Percentiles rank a stretch among this genome's conserved stretches.
Evolutionary conservation across 352 stramenopile genomes (phyloP).

Genomic region (Phytopythium montanum): DNA sequence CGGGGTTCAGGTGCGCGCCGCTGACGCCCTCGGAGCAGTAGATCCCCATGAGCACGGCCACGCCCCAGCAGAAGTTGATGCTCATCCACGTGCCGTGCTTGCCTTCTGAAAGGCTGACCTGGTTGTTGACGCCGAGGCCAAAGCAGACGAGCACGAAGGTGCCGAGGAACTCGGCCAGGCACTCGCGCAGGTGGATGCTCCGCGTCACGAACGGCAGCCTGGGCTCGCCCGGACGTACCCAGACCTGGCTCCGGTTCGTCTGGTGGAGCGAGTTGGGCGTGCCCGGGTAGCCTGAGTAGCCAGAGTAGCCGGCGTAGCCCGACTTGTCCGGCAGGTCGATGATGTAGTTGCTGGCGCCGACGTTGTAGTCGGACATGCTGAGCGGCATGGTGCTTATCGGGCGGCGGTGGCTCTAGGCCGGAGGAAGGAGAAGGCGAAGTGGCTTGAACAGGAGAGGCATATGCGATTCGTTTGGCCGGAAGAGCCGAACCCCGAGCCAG

Average conservation of each 20-base stretch:
- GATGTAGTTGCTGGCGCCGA: conserved; percentile 19
- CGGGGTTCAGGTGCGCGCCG: conserved; percentile 52
- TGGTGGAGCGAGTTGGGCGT: conserved; percentile 17
- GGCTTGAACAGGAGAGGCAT: too few species aligned
- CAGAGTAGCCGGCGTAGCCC: conserved; percentile 17
- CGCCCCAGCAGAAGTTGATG: conserved; percentile 63
- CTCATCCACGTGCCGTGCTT: conserved; percentile 52
- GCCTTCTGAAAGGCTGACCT: conserved; percentile 38
- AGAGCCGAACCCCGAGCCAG: not conserved
- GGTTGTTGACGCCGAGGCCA: conserved; percentile 47
- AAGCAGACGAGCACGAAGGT: conserved; percentile 48
- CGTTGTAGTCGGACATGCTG: conserved; percentile 11
- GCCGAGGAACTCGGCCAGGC: conserved; percentile 47
- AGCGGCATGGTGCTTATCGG: conserved; percentile 1
- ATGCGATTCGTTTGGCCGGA: not conserved
- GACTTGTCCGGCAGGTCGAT: conserved; percentile 28
- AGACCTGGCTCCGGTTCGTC: conserved; percentile 24
- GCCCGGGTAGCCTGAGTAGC: conserved; percentile 11
- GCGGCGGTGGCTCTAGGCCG: not conserved
- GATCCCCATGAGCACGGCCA: conserved; percentile 52
- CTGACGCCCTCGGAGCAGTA: conserved; percentile 40
- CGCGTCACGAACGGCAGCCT: conserved; percentile 21
- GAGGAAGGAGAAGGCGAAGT: conserved; percentile 1
- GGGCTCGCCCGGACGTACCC: conserved; percentile 13
- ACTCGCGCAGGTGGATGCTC: conserved; percentile 40